Evolutionary conservation across 768 basidiomycete genomes (phyloP).

Genomic region (Mycena haematopus): DNA sequence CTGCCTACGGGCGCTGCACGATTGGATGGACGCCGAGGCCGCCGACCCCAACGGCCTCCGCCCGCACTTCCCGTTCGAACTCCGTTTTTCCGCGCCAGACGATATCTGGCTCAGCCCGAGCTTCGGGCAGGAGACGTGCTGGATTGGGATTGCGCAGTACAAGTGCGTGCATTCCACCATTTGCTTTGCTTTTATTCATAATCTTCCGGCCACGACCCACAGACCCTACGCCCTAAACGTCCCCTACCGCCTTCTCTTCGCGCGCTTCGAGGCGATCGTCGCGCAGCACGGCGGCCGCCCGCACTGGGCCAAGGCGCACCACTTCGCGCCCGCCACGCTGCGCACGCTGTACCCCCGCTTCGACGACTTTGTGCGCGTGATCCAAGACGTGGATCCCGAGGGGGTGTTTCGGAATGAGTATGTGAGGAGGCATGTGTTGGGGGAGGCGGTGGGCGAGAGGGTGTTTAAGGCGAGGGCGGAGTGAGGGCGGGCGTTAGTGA

Average conservation of each 20-base stretch:
- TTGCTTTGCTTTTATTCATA: too few species aligned
- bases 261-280: conserved; percentile 75
- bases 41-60: conserved; percentile 74
- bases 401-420: conserved; percentile 90
- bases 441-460: conserved; percentile 52
- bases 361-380: conserved; percentile 62
- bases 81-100: conserved; percentile 86
- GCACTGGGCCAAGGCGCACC: conserved; percentile 93
- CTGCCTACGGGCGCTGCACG: conserved; percentile 75
- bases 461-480: conserved; percentile 43
- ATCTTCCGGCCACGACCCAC: neutral
- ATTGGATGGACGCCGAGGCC: conserved; percentile 75
- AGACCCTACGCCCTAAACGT: conserved; percentile 89
- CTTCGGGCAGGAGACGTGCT: conserved; percentile 77
- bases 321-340: conserved; percentile 40
- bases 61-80: conserved; percentile 92
- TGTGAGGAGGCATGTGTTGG: conserved; percentile 85
- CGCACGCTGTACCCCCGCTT: conserved; percentile 81
- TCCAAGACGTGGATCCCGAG: conserved; percentile 63
- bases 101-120: conserved; percentile 96
- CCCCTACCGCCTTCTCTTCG: conserved; percentile 81
- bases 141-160: conserved; percentile 97
- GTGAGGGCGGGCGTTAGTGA: neutral
- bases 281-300: conserved; percentile 78
- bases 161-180: conserved; percentile 60